Base-by-base conservation (phyloP, 108 stramenopile genomes). In the Stephanodiscus triporus region DNA sequence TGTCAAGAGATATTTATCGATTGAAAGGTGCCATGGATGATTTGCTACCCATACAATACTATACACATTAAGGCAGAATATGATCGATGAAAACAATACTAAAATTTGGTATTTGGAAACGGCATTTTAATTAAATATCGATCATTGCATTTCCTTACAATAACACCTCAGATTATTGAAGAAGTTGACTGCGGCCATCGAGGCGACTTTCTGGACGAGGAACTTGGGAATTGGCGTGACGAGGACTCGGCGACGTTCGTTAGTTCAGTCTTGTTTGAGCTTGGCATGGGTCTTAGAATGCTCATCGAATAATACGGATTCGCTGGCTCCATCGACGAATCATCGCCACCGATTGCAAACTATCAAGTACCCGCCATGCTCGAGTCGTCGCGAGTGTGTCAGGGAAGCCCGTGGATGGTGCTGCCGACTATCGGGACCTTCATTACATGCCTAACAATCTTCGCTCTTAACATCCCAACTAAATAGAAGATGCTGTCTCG, bases 401-500 rank as follows among this genome's bases (percentile, higher is more conserved):
- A 79, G 32, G 0, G 72, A 0, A 79, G 11, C 14, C 61, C 67
- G 11, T 48, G 23, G 14, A 79, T 55, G 13, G 61, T 60, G 43
- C 67, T 66, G 11, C 78, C 78, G 10, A 79, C 78, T 0, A 79
- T 27, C 8, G 78, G 78, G 13, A 79, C 63, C 20, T 69, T 62
- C 66, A 79, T 68, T 3, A 51, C 22, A 30, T 79, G 60, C 49
- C 73, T 65, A 7, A 79, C 78, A 32, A 79, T 79, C 23, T 48
- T 79, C n/a, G 66, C 68, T 0, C 14, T 45, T n/a, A n/a, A n/a
- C n/a, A n/a, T n/a, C n/a, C n/a, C n/a, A n/a, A n/a, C n/a, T n/a
- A n/a, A n/a, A n/a, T n/a, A n/a, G n/a, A n/a, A n/a, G n/a, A n/a
- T n/a, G n/a, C n/a, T n/a, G n/a, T n/a, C n/a, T n/a, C n/a, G n/a